Conservation (phyloP, 495 filamentous ascomycete genomes). For the Xylaria bambusicola region DNA sequence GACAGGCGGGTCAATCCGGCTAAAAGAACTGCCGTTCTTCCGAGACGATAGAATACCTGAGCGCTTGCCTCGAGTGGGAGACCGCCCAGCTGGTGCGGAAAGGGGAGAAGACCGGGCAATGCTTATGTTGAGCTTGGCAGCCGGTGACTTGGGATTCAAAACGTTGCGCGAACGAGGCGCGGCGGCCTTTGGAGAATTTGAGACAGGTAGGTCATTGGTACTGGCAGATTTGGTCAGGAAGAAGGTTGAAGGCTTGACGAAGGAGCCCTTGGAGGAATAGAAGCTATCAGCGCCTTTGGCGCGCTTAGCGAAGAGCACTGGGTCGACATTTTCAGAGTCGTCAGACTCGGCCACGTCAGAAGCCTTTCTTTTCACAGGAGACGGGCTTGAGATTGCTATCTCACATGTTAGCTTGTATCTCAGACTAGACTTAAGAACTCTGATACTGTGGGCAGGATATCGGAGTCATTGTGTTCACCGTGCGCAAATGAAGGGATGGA, state of each 20-base stretch:
- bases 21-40: slow-evolving; percentile 55
- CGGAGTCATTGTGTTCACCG: too few species aligned
- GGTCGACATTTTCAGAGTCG: slow-evolving; percentile 83
- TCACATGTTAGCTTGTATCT: slow-evolving; percentile 26
- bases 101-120: slow-evolving; percentile 46
- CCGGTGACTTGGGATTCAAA: slow-evolving; percentile 50
- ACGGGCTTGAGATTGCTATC: slow-evolving; percentile 37
- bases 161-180: slow-evolving; percentile 42
- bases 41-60: slow-evolving; percentile 63
- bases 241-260: slow-evolving; percentile 48
- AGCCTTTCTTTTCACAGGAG: slow-evolving; percentile 49
- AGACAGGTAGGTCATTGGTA: slow-evolving; percentile 34
- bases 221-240: slow-evolving; percentile 46
- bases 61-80: slow-evolving; percentile 61
- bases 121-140: slow-evolving; percentile 43
- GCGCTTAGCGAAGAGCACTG: slow-evolving; percentile 64
- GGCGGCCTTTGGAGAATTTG: slow-evolving; percentile 35
- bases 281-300: slow-evolving; percentile 61
- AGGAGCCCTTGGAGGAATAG: slow-evolving; percentile 49
- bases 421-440: not conserved
- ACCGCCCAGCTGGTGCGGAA: slow-evolving; percentile 63
- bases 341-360: slow-evolving; percentile 49
- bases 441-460: slow-evolving; percentile 9
- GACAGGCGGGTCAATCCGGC: slow-evolving; percentile 61
- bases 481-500: too few species aligned